phyloP scores from a whole-genome alignment of 2,329 filamentous ascomycete genomes.

The Lachnellula suecica region DNA sequence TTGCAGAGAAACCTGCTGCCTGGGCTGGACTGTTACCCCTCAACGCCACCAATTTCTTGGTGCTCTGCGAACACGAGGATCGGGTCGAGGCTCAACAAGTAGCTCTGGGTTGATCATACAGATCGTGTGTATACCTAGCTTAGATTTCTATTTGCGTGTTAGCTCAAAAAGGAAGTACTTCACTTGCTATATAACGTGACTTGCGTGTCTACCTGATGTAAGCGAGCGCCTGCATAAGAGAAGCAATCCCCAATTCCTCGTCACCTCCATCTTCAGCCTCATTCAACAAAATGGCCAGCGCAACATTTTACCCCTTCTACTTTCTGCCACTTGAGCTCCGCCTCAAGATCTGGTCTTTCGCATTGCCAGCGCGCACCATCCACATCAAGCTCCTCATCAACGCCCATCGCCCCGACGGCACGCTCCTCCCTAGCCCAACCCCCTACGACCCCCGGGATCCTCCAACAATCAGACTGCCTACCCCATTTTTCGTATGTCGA shows the following conservation, averaged over 20 bases:
- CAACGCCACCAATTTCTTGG: slow-evolving; percentile 3
- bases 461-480: neutral
- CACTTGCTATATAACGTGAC: too few relatives aligned
- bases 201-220: too few relatives aligned
- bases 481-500: neutral
- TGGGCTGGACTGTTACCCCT: slow-evolving; percentile 3
- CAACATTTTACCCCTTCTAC: neutral
- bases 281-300: neutral
- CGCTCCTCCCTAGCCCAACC: neutral
- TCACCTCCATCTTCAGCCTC: neutral
- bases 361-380: neutral
- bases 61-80: slow-evolving; percentile 5
- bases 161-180: too few relatives aligned
- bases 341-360: neutral
- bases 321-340: neutral
- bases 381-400: neutral
- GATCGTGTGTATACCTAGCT: too few relatives aligned
- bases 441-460: neutral
- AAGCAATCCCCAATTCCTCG: too few relatives aligned
- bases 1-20: slow-evolving; percentile 4
- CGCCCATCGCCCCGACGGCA: neutral
- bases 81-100: neutral
- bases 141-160: too few relatives aligned
- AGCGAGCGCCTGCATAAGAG: too few relatives aligned
- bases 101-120: neutral